These are phyloP conservation scores for Lindgomyces ingoldianus DNA, from an alignment of 495 filamentous ascomycete species.

Conservation along the genomic window DNA sequence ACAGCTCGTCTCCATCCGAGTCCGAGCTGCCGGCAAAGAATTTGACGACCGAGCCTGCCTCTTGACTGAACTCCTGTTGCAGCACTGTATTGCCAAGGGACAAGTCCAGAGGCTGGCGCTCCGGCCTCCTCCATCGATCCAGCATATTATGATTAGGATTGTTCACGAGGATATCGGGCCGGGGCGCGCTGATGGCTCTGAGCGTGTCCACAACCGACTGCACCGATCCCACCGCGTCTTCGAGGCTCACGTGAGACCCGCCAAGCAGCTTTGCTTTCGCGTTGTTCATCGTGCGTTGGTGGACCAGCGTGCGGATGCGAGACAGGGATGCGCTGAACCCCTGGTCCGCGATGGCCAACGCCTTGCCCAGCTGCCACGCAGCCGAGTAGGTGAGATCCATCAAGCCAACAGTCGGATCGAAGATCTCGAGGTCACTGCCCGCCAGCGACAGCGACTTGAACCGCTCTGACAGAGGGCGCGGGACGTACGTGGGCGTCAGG, in stretches of 20 bases:
- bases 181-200: background rate
- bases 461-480: no score
- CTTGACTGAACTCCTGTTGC: no score
- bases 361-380: conserved; percentile 53
- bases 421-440: no score
- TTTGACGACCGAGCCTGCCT: no score
- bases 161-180: background rate
- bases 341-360: conserved; percentile 47
- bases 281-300: background rate
- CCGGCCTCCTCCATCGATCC: no score
- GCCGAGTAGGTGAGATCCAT: conserved; percentile 54
- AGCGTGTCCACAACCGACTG: background rate
- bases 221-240: no score
- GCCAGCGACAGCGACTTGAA: no score
- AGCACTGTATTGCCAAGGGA: background rate
- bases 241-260: background rate
- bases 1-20: background rate
- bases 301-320: conserved; percentile 1
- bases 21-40: no score
- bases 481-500: conserved; percentile 19
- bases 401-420: conserved; percentile 49
- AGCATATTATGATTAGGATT: no score
- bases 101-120: background rate
- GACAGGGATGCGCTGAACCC: background rate
- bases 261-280: background rate